Conservation (phyloP, 768 basidiomycete genomes). For the Serendipita sp. region DNA sequence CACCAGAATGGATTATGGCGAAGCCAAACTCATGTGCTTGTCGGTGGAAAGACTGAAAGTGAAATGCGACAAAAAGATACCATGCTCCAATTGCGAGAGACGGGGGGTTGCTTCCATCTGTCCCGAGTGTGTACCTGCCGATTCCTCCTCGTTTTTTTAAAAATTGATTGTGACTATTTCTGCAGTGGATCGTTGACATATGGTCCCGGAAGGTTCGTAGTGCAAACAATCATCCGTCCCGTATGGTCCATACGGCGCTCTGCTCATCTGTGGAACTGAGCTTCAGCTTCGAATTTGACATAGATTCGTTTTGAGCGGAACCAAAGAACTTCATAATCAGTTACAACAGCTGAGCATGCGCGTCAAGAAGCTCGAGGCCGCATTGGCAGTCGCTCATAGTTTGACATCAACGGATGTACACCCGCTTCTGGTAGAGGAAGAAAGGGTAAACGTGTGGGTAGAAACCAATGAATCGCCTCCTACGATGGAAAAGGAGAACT, state of each 20-base stretch:
- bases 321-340: not conserved
- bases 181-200: not conserved
- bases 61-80: not conserved
- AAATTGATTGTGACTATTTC: not conserved
- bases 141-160: not conserved
- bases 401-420: not conserved
- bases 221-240: not conserved
- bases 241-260: not conserved
- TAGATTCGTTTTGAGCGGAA: not conserved
- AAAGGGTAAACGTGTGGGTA: not conserved
- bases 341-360: not conserved
- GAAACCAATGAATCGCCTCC: not conserved
- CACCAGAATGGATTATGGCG: too few relatives aligned
- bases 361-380: not conserved
- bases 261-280: not conserved
- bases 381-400: not conserved
- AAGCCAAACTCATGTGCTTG: not conserved
- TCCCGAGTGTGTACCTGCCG: not conserved
- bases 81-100: not conserved
- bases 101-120: not conserved
- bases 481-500: not conserved
- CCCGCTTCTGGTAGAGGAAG: not conserved
- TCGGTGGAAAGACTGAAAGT: not conserved
- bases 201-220: not conserved
- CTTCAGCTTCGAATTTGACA: too few relatives aligned